phyloP scores from a whole-genome alignment of 257 asterid genomes.

The Scutellaria barbata region DNA sequence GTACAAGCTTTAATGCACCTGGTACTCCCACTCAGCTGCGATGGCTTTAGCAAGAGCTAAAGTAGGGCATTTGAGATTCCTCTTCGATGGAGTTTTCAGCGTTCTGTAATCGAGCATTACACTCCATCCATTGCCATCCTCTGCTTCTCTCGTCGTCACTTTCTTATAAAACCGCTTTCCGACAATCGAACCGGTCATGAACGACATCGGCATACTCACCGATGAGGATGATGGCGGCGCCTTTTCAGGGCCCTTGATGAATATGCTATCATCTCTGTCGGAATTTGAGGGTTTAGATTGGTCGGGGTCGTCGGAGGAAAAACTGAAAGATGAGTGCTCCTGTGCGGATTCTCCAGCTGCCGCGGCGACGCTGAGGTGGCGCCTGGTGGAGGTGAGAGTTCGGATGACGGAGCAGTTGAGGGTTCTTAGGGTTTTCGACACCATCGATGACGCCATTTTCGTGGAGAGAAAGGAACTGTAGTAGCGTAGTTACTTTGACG shows the following conservation, averaged over 20 bases:
- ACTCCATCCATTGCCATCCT: constrained; percentile 90
- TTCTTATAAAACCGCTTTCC: constrained; percentile 85
- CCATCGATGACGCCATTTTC: constrained; percentile 65
- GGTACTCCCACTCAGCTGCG: constrained; percentile 98
- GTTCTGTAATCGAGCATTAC: constrained; percentile 97
- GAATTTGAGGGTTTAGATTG: constrained; percentile 24
- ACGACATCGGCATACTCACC: constrained; percentile 84
- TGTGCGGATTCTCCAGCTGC: constrained; percentile 45
- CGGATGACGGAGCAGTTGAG: constrained; percentile 39
- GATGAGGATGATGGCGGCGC: constrained; percentile 45
- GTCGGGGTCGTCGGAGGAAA: constrained; percentile 44
- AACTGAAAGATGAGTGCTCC: constrained; percentile 57
- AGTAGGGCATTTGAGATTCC: constrained; percentile 84
- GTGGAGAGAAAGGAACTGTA: neutral
- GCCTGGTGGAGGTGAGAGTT: constrained; percentile 38
- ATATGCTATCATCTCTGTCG: constrained; percentile 45
- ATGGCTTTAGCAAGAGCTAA: constrained; percentile 84
- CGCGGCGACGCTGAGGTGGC: constrained; percentile 48
- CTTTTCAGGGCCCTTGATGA: constrained; percentile 52
- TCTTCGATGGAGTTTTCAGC: constrained; percentile 81
- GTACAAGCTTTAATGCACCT: constrained; percentile 51
- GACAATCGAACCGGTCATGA: constrained; percentile 95
- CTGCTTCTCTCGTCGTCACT: constrained; percentile 81
- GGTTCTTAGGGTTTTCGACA: constrained; percentile 53
- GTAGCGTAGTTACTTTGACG: neutral